phyloP scores from a whole-genome alignment of 129 eudicot genomes.

The Pittosporum tobira region DNA sequence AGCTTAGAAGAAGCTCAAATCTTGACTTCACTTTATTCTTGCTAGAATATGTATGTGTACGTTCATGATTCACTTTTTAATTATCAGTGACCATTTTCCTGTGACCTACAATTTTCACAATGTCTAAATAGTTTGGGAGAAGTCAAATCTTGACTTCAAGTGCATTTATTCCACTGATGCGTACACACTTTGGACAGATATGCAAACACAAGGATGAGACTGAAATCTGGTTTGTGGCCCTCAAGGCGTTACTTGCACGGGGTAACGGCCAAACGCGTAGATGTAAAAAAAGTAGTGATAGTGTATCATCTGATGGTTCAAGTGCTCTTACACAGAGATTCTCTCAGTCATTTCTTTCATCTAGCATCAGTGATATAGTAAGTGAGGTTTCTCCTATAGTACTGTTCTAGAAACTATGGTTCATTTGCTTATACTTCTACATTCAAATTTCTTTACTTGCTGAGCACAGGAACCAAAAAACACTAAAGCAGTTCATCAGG shows the following conservation, averaged over 20 bases:
- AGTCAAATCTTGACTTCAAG: not conserved
- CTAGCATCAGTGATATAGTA: slow-evolving; percentile 24
- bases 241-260: slow-evolving; percentile 38
- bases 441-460: slow-evolving; percentile 8
- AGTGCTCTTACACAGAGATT: slow-evolving; percentile 25
- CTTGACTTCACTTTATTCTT: not conserved
- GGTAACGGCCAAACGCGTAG: slow-evolving; percentile 26
- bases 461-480: slow-evolving; percentile 25
- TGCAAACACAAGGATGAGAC: slow-evolving; percentile 73
- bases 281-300: slow-evolving; percentile 14
- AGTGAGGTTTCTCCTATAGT: slow-evolving; percentile 30
- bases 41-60: not conserved
- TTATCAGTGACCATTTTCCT: too few relatives aligned
- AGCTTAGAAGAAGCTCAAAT: not conserved
- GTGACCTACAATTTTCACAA: not conserved
- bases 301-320: slow-evolving; percentile 35
- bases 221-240: slow-evolving; percentile 62
- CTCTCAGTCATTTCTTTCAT: slow-evolving; percentile 26
- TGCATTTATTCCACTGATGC: not conserved
- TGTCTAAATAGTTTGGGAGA: not conserved
- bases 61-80: too few relatives aligned
- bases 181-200: slow-evolving; percentile 36
- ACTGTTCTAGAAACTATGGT: slow-evolving; percentile 4
- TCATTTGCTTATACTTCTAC: slow-evolving; percentile 7
- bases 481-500: slow-evolving; percentile 13